Percentiles rank a stretch among this genome's conserved stretches.
Evolutionary conservation across 352 stramenopile genomes (phyloP).

Genomic region (Aphanomyces stellatus): DNA sequence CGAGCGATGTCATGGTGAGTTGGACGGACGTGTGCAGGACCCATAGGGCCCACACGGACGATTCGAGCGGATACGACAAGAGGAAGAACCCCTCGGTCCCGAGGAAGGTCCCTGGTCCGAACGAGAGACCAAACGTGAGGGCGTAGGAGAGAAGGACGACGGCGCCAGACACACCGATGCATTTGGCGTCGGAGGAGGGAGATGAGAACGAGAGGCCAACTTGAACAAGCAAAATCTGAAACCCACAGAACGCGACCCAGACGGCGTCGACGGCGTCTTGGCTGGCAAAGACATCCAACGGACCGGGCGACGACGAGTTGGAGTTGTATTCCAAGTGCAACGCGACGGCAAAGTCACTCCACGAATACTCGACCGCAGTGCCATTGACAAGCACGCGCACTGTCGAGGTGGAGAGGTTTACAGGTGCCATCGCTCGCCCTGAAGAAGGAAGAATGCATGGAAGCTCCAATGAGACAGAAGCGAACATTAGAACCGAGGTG

Average conservation of each 20-base stretch:
- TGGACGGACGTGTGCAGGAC: neutral
- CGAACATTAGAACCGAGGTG: too few relatives aligned
- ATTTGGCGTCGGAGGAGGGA: neutral
- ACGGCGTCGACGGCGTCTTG: neutral
- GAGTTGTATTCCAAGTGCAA: neutral
- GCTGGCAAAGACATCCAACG: neutral
- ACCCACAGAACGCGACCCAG: conserved; percentile 6
- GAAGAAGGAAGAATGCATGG: too few relatives aligned
- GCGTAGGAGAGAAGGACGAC: neutral
- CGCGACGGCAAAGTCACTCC: neutral
- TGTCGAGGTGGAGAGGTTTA: neutral
- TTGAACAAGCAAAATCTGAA: conserved; percentile 12
- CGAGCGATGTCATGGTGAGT: neutral
- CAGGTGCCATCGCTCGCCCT: neutral
- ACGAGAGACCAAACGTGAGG: conserved; percentile 10
- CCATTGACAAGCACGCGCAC: neutral
- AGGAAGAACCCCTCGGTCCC: conserved; percentile 3
- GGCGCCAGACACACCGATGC: neutral
- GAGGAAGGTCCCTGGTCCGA: neutral
- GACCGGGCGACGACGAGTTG: neutral
- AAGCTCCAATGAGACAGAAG: too few relatives aligned
- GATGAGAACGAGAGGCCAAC: neutral
- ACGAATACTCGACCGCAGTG: neutral
- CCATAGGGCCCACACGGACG: neutral
- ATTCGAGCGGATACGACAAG: neutral